These are phyloP conservation scores for Claviceps monticola DNA, from an alignment of 2,329 filamentous ascomycete genomes.

Conservation along the genomic window DNA sequence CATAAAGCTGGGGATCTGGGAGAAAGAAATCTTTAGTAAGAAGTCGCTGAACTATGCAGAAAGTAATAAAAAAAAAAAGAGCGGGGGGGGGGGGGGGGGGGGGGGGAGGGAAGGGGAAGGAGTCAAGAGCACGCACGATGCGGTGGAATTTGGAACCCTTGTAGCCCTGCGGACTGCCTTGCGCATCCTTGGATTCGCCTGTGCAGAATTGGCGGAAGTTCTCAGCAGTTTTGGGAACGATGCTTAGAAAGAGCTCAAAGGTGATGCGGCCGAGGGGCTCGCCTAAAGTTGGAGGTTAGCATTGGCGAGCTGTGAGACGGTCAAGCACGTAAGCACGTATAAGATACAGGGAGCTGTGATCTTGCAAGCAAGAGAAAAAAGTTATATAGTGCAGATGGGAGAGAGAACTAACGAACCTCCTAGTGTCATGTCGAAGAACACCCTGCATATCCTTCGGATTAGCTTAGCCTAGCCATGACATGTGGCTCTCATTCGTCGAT, in stretches of 20 bases:
- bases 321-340: too few species aligned
- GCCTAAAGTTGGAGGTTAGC: slow-evolving; percentile 33
- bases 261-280: slow-evolving; percentile 77
- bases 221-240: slow-evolving; percentile 78
- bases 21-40: neutral
- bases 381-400: neutral
- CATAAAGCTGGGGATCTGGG: slow-evolving; percentile 89
- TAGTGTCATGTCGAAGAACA: slow-evolving; percentile 68
- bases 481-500: too few species aligned
- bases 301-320: neutral
- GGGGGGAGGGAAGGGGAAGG: neutral
- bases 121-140: slow-evolving; percentile 45
- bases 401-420: slow-evolving; percentile 42
- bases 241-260: slow-evolving; percentile 78
- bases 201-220: slow-evolving; percentile 98
- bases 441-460: slow-evolving; percentile 20
- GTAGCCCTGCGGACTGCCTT: slow-evolving; percentile 76
- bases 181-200: slow-evolving; percentile 69
- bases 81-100: too few species aligned
- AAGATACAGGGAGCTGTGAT: neutral
- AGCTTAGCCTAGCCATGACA: neutral
- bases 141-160: slow-evolving; percentile 91
- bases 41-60: neutral
- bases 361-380: neutral
- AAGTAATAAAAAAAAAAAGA: too few species aligned